These are phyloP conservation scores for Macrocybe gigantea DNA, from an alignment of 768 basidiomycete genomes.

Conservation along the genomic window DNA sequence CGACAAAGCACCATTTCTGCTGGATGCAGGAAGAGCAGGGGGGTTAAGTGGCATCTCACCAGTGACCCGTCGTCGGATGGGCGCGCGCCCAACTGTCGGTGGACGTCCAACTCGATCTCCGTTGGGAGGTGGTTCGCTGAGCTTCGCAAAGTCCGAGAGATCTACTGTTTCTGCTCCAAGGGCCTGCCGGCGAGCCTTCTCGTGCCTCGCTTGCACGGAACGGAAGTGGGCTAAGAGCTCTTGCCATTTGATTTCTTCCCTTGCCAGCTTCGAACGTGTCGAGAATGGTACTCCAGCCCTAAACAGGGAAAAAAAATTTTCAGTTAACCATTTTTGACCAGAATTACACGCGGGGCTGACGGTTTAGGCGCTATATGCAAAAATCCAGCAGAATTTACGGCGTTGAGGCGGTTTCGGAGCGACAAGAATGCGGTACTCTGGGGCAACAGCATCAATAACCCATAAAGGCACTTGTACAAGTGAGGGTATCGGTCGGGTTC, in stretches of 20 bases:
- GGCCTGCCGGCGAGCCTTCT: slow-evolving; percentile 80
- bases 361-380: slow-evolving; percentile 84
- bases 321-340: background rate
- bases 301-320: background rate
- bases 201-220: slow-evolving; percentile 81
- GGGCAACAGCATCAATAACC: slow-evolving; percentile 92
- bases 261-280: slow-evolving; percentile 68
- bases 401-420: slow-evolving; percentile 87
- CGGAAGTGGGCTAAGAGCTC: slow-evolving; percentile 93
- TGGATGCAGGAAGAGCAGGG: slow-evolving; percentile 17
- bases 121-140: slow-evolving; percentile 27
- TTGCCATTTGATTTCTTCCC: slow-evolving; percentile 96
- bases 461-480: slow-evolving; percentile 96
- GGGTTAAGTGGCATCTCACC: slow-evolving; percentile 37
- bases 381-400: slow-evolving; percentile 93
- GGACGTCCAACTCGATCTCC: slow-evolving; percentile 19
- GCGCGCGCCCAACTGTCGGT: slow-evolving; percentile 30
- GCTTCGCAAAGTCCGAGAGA: slow-evolving; percentile 43
- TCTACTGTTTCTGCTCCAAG: slow-evolving; percentile 58
- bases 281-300: slow-evolving; percentile 31
- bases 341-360: slow-evolving; percentile 34
- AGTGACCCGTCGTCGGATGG: slow-evolving; percentile 58
- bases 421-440: slow-evolving; percentile 97
- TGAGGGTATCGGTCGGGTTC: slow-evolving; percentile 97
- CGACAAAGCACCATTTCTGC: slow-evolving; percentile 50